These are phyloP conservation scores for Zymoseptoria crescenta DNA, from an alignment of 2,329 filamentous ascomycete genomes.

Conservation along the genomic window DNA sequence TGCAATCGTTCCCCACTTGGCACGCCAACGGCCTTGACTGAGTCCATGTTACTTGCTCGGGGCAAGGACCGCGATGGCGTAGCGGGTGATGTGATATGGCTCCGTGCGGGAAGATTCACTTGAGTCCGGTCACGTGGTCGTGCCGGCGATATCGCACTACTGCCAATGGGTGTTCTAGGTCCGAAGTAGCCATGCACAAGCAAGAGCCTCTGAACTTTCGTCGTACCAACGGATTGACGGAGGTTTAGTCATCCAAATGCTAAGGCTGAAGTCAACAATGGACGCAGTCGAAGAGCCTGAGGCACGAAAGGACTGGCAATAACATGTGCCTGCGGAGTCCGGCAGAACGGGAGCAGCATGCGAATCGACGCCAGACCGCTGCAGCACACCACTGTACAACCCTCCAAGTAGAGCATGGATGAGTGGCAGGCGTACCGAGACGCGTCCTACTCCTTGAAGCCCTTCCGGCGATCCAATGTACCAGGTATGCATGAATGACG, in stretches of 20 bases:
- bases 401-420: neutral
- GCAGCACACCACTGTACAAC: neutral
- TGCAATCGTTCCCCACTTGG: neutral
- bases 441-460: neutral
- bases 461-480: neutral
- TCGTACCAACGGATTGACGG: neutral
- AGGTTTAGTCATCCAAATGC: neutral
- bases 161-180: neutral
- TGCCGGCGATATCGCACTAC: neutral
- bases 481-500: neutral
- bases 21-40: neutral
- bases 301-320: constrained; percentile 1
- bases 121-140: neutral
- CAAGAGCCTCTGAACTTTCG: neutral
- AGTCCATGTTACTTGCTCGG: neutral
- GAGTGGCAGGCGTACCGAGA: neutral
- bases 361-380: neutral
- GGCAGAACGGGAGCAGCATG: neutral
- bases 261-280: neutral
- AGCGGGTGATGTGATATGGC: neutral
- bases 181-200: neutral
- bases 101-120: neutral
- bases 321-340: constrained; percentile 3
- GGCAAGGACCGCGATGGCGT: neutral
- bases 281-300: neutral